Percentiles rank a stretch among this genome's conserved stretches.
Conservation (phyloP, 1,139 yeast species). For the Magnusiomyces fungicola region DNA sequence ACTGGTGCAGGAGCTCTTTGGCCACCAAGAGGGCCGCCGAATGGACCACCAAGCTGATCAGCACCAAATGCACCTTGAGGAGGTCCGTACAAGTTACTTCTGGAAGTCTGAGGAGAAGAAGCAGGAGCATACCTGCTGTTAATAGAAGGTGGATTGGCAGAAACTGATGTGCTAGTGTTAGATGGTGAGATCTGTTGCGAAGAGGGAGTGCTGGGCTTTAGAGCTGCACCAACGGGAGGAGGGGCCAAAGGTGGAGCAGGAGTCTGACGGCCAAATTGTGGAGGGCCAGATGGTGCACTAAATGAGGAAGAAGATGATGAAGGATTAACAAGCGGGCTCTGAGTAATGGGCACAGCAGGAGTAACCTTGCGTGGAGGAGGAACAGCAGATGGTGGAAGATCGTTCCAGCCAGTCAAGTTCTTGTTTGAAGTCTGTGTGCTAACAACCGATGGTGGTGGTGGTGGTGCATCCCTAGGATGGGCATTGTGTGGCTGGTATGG, state of each 20-base stretch:
- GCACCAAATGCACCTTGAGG: conserved; percentile 2
- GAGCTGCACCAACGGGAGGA: conserved; percentile 18
- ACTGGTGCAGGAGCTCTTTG: conserved; percentile 9
- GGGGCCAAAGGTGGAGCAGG: conserved; percentile 20
- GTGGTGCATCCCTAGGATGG: background rate
- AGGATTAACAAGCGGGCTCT: conserved; percentile 23
- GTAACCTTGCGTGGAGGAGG: conserved; percentile 20
- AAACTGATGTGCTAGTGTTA: conserved; percentile 35
- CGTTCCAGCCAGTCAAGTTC: conserved; percentile 90
- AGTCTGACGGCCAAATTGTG: conserved; percentile 18
- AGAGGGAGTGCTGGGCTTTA: background rate
- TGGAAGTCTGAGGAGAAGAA: conserved; percentile 6
- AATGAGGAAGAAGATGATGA: conserved; percentile 25
- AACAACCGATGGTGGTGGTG: conserved; percentile 17
- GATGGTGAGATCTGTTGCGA: conserved; percentile 19
- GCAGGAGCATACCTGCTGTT: conserved; percentile 16
- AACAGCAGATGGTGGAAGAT: conserved; percentile 57
- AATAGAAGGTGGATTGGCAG: conserved; percentile 22
- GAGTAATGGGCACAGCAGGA: conserved; percentile 22
- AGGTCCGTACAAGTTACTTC: conserved; percentile 18
- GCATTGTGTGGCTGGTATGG: conserved; percentile 7
- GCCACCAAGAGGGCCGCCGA: conserved; percentile 11
- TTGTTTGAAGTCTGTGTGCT: conserved; percentile 34
- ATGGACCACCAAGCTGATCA: conserved; percentile 7
- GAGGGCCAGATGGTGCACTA: conserved; percentile 18